A percentile compares a stretch with the other conserved stretches of the same genome.
Conservation (phyloP, 2,329 filamentous ascomycete genomes). For the Nectriaceae sp. region DNA sequence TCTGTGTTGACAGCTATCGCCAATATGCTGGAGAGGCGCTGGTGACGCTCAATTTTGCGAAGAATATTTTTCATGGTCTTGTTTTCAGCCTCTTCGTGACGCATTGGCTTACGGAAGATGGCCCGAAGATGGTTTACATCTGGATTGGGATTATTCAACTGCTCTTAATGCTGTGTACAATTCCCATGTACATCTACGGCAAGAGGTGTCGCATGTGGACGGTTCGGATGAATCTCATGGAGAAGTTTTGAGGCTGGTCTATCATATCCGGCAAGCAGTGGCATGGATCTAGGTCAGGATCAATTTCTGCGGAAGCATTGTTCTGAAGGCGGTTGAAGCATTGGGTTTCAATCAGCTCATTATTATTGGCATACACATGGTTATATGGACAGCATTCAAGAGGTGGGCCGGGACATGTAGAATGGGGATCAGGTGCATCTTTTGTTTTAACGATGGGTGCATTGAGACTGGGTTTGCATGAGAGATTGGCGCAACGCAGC, state of each 20-base stretch:
- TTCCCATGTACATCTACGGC: constrained; percentile 93
- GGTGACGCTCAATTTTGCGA: constrained; percentile 91
- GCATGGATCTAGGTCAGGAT: too few species aligned
- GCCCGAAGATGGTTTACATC: constrained; percentile 76
- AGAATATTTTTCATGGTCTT: constrained; percentile 90
- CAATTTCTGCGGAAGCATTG: too few species aligned
- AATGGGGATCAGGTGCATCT: not conserved
- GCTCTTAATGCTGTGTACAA: constrained; percentile 69
- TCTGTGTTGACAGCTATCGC: constrained; percentile 89
- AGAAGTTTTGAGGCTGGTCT: constrained; percentile 60
- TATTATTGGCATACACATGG: too few species aligned
- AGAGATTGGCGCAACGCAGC: too few species aligned
- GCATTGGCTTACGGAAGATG: constrained; percentile 75
- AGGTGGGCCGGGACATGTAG: too few species aligned
- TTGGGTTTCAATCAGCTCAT: too few species aligned
- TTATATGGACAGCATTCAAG: too few species aligned
- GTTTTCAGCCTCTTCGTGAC: constrained; percentile 89
- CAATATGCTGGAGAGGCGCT: constrained; percentile 93
- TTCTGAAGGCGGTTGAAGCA: too few species aligned
- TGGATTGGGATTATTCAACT: constrained; percentile 87
- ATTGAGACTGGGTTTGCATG: too few species aligned
- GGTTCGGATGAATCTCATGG: constrained; percentile 81
- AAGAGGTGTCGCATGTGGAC: constrained; percentile 96
- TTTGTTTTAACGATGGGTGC: not conserved
- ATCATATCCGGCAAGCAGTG: not conserved